Conservation (phyloP, 208 protist genomes). For the Pavlovales sp. region DNA sequence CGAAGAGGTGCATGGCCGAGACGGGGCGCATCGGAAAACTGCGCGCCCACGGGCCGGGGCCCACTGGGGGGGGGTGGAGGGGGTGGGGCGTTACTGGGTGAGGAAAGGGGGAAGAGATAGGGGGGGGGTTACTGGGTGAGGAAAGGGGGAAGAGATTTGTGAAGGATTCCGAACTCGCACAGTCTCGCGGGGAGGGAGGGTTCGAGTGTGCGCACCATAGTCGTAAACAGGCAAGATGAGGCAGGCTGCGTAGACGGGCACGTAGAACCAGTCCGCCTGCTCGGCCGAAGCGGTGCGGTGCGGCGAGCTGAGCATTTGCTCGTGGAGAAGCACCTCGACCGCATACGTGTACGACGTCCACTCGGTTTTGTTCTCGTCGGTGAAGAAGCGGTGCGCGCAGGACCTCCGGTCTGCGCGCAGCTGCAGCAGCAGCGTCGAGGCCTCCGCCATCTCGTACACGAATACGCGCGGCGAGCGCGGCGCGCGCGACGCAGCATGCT, state of each 20-base stretch:
- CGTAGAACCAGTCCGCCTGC: constrained; percentile 23
- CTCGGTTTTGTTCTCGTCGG: not conserved
- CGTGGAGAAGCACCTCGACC: constrained; percentile 5
- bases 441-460: constrained; percentile 21
- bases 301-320: not conserved
- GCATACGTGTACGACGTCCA: not conserved
- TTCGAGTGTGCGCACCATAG: too few relatives aligned
- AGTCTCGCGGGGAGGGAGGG: too few relatives aligned
- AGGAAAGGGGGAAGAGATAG: too few relatives aligned
- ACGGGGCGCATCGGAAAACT: constrained; percentile 34
- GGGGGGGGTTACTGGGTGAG: too few relatives aligned
- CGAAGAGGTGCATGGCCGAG: constrained; percentile 15
- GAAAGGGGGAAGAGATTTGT: too few relatives aligned
- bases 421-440: constrained; percentile 10
- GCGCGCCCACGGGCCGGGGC: not conserved
- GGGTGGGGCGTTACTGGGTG: too few relatives aligned
- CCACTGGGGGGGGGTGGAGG: too few relatives aligned
- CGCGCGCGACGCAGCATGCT: not conserved
- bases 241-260: not conserved
- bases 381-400: not conserved
- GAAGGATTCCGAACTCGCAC: too few relatives aligned
- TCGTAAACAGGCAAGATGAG: constrained; percentile 37
- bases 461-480: not conserved
- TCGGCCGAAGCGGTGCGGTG: not conserved
- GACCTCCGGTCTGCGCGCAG: not conserved